Conservation (phyloP, 306 rosid genomes). For the Canavalia ensiformis region DNA sequence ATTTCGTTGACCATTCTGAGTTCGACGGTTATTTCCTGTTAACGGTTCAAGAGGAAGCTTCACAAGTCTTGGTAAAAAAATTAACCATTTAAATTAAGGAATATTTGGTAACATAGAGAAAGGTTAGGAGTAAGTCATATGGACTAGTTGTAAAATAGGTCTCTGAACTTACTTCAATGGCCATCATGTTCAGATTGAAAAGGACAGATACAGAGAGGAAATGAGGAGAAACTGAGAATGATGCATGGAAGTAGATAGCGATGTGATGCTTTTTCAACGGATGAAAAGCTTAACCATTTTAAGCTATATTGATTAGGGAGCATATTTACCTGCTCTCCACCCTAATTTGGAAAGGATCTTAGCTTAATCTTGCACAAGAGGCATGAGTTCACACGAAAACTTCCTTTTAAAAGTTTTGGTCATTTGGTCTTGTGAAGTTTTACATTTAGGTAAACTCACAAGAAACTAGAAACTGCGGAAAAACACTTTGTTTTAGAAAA, state of each 20-base stretch:
- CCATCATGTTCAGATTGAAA: conserved; percentile 34
- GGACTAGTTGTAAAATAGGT: conserved; percentile 19
- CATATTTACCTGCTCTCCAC: not conserved
- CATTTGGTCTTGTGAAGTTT: conserved; percentile 1
- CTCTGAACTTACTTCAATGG: not conserved
- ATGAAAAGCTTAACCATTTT: conserved; percentile 25
- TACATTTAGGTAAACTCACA: not conserved
- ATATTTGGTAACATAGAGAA: conserved; percentile 27
- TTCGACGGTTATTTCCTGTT: not conserved
- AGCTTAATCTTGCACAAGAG: not conserved
- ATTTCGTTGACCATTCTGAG: conserved; percentile 27
- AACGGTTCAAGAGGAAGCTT: not conserved
- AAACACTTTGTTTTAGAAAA: conserved; percentile 23
- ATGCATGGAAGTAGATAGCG: conserved; percentile 28
- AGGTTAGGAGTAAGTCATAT: conserved; percentile 11
- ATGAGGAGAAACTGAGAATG: conserved; percentile 31
- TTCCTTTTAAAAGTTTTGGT: conserved; percentile 15
- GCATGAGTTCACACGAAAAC: conserved; percentile 23
- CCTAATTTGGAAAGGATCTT: conserved; percentile 9
- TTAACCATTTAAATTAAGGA: conserved; percentile 31
- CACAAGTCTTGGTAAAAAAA: not conserved
- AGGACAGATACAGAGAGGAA: conserved; percentile 21
- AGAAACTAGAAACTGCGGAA: conserved; percentile 7
- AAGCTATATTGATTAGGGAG: conserved; percentile 36
- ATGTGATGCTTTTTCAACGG: conserved; percentile 31